phyloP scores from a whole-genome alignment of 805 yeast genomes.

The Starmerella kuoi region DNA sequence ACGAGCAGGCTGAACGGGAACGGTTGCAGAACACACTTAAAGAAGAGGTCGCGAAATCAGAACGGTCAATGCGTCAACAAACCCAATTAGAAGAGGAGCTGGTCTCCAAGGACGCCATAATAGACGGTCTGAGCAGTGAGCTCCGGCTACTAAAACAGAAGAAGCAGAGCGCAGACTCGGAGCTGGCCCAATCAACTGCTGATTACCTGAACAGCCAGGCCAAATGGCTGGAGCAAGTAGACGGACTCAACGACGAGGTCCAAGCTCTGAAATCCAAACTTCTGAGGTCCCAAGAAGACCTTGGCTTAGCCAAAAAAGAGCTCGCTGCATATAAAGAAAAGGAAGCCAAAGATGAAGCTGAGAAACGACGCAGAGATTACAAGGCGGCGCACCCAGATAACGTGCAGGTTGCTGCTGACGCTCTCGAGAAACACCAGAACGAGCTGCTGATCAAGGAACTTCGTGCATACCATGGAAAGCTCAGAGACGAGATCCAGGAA shows the following conservation, averaged over 20 bases:
- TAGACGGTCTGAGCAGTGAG: slow-evolving; percentile 18
- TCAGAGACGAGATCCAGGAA: slow-evolving; percentile 36
- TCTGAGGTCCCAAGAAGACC: slow-evolving; percentile 2
- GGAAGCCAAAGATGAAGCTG: background rate
- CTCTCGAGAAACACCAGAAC: slow-evolving; percentile 23
- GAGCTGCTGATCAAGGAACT: slow-evolving; percentile 26
- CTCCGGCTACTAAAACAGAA: slow-evolving; percentile 16
- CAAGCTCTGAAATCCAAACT: slow-evolving; percentile 12
- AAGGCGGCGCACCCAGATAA: slow-evolving; percentile 1
- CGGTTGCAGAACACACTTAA: background rate
- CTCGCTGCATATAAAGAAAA: slow-evolving; percentile 3
- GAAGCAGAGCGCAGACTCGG: slow-evolving; percentile 23
- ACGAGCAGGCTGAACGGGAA: no score
- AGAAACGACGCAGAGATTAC: background rate
- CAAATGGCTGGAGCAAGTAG: slow-evolving; percentile 20
- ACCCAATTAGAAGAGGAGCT: slow-evolving; percentile 26
- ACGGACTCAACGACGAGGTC: slow-evolving; percentile 20
- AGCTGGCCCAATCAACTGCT: slow-evolving; percentile 24
- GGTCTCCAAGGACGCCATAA: slow-evolving; percentile 17
- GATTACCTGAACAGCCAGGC: slow-evolving; percentile 25
- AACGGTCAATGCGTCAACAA: slow-evolving; percentile 6
- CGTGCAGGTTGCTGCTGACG: slow-evolving; percentile 18
- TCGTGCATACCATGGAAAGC: slow-evolving; percentile 21
- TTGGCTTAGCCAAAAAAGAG: slow-evolving; percentile 3
- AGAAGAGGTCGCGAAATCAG: slow-evolving; percentile 2